phyloP scores from a whole-genome alignment of 2,329 filamentous ascomycete species.

The Exophiala spinifera region DNA sequence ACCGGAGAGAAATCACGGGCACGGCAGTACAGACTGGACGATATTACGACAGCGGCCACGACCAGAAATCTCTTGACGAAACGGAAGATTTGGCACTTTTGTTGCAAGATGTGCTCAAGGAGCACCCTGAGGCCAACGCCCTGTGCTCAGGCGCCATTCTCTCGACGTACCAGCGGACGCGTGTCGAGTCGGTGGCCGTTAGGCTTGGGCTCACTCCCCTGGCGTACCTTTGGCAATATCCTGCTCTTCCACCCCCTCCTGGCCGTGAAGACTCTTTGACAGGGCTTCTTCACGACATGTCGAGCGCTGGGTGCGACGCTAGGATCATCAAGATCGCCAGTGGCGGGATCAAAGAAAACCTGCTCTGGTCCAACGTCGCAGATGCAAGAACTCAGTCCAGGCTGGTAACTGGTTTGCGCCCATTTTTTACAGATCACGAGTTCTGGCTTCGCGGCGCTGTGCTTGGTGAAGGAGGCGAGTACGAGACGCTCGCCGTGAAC shows the following conservation, averaged over 20 bases:
- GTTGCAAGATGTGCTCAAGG: slow-evolving; percentile 61
- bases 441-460: slow-evolving; percentile 65
- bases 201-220: slow-evolving; percentile 78
- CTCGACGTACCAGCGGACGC: slow-evolving; percentile 90
- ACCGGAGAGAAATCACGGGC: slow-evolving; percentile 73
- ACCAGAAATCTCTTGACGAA: slow-evolving; percentile 58
- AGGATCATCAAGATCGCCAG: slow-evolving; percentile 93
- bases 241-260: slow-evolving; percentile 58
- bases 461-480: slow-evolving; percentile 91
- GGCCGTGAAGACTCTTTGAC: slow-evolving; percentile 32
- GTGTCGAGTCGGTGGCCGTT: slow-evolving; percentile 88
- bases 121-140: slow-evolving; percentile 78
- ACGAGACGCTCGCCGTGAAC: slow-evolving; percentile 85
- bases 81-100: slow-evolving; percentile 82
- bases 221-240: slow-evolving; percentile 90
- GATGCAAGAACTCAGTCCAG: slow-evolving; percentile 47
- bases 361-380: slow-evolving; percentile 78
- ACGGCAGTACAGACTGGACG: slow-evolving; percentile 66
- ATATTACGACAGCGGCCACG: slow-evolving; percentile 58
- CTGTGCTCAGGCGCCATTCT: slow-evolving; percentile 88
- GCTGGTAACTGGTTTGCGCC: slow-evolving; percentile 48
- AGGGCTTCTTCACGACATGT: slow-evolving; percentile 76
- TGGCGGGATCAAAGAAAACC: slow-evolving; percentile 75
- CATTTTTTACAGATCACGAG: slow-evolving; percentile 53
- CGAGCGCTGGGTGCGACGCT: slow-evolving; percentile 72